A percentile compares a stretch with the other conserved stretches of the same genome.
Evolutionary conservation across 345 rosid species (phyloP).

Genomic region (Gossypium arboreum): DNA sequence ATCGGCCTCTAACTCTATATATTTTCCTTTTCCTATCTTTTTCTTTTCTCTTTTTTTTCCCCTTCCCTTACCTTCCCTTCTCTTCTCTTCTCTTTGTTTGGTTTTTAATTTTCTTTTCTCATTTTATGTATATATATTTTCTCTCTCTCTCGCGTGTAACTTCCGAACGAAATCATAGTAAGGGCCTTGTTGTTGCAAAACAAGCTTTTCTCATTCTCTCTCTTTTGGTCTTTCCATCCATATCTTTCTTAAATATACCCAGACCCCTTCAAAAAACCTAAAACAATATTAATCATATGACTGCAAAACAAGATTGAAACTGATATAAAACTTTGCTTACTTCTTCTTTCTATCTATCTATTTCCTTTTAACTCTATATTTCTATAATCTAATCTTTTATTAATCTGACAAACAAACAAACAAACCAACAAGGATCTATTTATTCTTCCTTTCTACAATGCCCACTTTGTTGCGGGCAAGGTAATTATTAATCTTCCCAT

Average conservation of each 20-base stretch:
- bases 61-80: too few relatives aligned
- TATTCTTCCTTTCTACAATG: slow-evolving; percentile 40
- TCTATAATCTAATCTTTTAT: background rate
- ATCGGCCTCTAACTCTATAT: too few relatives aligned
- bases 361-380: background rate
- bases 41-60: too few relatives aligned
- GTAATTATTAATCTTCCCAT: slow-evolving; percentile 24
- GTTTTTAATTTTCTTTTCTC: too few relatives aligned
- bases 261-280: background rate
- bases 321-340: slow-evolving; percentile 4
- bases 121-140: background rate
- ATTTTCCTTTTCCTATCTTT: too few relatives aligned
- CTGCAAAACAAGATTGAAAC: too few relatives aligned
- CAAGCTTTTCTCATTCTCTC: too few relatives aligned
- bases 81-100: too few relatives aligned
- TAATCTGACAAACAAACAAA: background rate
- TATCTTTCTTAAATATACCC: background rate
- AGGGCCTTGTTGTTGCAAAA: background rate
- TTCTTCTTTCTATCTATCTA: background rate
- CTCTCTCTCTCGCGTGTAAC: background rate
- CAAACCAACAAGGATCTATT: slow-evolving; percentile 14
- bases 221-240: background rate
- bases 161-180: background rate
- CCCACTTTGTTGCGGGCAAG: slow-evolving; percentile 38
- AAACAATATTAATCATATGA: too few relatives aligned